Evolutionary conservation across 169 alveolate species (phyloP).

Genomic region (Eimeria falciformis): DNA sequence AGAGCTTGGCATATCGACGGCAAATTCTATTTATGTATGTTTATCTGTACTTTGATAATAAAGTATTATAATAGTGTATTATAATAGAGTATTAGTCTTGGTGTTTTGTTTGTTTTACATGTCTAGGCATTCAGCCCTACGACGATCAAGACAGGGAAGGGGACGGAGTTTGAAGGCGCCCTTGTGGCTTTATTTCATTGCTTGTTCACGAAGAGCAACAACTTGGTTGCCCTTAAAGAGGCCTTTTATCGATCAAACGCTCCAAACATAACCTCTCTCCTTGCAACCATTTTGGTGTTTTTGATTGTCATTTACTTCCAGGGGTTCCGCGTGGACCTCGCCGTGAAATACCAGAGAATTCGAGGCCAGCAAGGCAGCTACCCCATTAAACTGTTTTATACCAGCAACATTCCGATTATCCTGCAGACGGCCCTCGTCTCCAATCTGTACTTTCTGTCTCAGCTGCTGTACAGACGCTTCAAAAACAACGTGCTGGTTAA

Average conservation of each 20-base stretch:
- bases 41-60: too few species aligned
- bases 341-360: slow-evolving; percentile 96
- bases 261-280: slow-evolving; percentile 97
- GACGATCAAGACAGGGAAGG: slow-evolving; percentile 96
- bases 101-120: background rate
- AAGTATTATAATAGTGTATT: background rate
- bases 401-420: slow-evolving; percentile 99
- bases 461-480: slow-evolving; percentile 97
- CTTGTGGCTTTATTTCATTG: slow-evolving; percentile 98
- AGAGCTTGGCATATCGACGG: too few species aligned
- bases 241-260: slow-evolving; percentile 99
- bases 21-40: too few species aligned
- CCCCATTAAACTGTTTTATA: slow-evolving; percentile 99
- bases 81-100: background rate
- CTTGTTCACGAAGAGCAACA: slow-evolving; percentile 95
- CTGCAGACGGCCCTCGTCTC: slow-evolving; percentile 98
- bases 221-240: slow-evolving; percentile 92
- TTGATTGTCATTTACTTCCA: slow-evolving; percentile 99
- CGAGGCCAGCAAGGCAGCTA: slow-evolving; percentile 98
- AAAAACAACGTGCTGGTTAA: slow-evolving; percentile 95
- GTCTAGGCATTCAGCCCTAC: slow-evolving; percentile 97
- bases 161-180: slow-evolving; percentile 99
- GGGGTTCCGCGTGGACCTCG: slow-evolving; percentile 98
- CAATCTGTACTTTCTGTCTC: slow-evolving; percentile 99
- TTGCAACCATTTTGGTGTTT: slow-evolving; percentile 98